Percentiles rank a stretch among this genome's conserved stretches.
Conservation (phyloP, 768 basidiomycete genomes). For the Xerocomus spinulosus region DNA sequence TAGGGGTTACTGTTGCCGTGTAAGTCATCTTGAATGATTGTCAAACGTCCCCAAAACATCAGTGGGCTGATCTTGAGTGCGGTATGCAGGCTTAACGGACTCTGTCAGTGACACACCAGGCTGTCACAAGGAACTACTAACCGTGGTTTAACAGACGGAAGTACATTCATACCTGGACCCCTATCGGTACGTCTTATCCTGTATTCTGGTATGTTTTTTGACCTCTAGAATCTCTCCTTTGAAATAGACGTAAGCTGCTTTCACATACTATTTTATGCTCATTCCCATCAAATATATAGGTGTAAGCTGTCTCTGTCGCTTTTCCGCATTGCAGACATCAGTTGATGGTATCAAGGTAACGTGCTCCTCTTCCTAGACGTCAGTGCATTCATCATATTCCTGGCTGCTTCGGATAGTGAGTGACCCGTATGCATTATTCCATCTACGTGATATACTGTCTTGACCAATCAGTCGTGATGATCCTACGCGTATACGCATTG, state of each 20-base stretch:
- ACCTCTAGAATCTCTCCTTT: not conserved
- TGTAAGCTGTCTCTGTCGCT: conserved; percentile 10
- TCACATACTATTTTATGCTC: not conserved
- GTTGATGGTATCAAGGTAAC: conserved; percentile 7
- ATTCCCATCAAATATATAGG: conserved; percentile 2
- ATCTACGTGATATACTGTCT: not conserved
- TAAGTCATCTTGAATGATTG: conserved; percentile 2
- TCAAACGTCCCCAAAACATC: too few species aligned
- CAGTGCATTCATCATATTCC: conserved; percentile 9
- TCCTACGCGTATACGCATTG: conserved; percentile 24
- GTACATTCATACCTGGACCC: conserved; percentile 17
- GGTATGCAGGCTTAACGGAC: not conserved
- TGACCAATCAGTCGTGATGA: conserved; percentile 17
- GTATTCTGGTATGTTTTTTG: not conserved
- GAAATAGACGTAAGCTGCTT: conserved; percentile 15
- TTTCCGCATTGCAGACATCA: too few species aligned
- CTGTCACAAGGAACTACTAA: not conserved
- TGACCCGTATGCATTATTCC: not conserved
- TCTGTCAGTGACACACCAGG: conserved; percentile 5
- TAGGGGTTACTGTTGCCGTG: conserved; percentile 7
- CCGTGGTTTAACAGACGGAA: conserved; percentile 7
- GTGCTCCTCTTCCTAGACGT: not conserved
- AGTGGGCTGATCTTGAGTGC: not conserved
- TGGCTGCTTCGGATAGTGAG: conserved; percentile 18
- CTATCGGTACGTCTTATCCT: conserved; percentile 2